These are phyloP conservation scores for Globisporangium okanoganense DNA, from an alignment of 352 stramenopile genomes.

Conservation along the genomic window DNA sequence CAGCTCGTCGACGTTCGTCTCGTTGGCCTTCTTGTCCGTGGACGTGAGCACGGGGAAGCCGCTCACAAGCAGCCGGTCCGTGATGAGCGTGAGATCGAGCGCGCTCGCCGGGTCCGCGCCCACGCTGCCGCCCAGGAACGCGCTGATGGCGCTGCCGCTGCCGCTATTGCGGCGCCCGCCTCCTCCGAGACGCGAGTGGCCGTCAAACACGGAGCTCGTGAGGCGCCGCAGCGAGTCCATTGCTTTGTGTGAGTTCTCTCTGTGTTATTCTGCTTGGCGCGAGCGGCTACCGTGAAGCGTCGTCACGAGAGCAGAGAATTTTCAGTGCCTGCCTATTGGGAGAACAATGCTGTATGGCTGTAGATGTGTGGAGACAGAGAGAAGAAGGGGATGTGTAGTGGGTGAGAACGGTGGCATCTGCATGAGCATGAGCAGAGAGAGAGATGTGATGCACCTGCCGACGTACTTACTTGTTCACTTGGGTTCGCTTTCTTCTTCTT, in stretches of 20 bases:
- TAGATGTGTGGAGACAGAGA: background rate
- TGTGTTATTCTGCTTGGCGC: background rate
- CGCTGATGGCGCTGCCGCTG: conserved; percentile 17
- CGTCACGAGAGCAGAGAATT: background rate
- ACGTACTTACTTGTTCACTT: background rate
- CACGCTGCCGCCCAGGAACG: conserved; percentile 3
- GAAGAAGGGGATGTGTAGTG: background rate
- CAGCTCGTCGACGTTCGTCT: conserved; percentile 72
- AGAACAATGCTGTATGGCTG: no score
- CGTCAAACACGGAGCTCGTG: conserved; percentile 68
- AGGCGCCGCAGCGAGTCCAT: conserved; percentile 78
- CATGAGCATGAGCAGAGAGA: background rate
- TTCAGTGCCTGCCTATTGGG: background rate
- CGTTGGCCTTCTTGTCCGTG: conserved; percentile 71
- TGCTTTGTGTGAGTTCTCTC: background rate
- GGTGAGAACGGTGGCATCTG: background rate
- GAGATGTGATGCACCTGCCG: background rate
- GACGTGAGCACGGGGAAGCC: conserved; percentile 47
- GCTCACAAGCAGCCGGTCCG: conserved; percentile 53
- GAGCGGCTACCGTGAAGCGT: background rate
- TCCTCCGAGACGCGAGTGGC: conserved; percentile 26
- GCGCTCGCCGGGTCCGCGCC: conserved; percentile 25
- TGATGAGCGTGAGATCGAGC: conserved; percentile 77
- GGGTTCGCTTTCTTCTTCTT: conserved; percentile 3
- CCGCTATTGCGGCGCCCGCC: conserved; percentile 33